Percentiles rank a stretch among this genome's conserved stretches.
These are phyloP conservation scores for Phalaenopsis hybrid DNA, from an alignment of 116 monocot species.

Conservation along the genomic window DNA sequence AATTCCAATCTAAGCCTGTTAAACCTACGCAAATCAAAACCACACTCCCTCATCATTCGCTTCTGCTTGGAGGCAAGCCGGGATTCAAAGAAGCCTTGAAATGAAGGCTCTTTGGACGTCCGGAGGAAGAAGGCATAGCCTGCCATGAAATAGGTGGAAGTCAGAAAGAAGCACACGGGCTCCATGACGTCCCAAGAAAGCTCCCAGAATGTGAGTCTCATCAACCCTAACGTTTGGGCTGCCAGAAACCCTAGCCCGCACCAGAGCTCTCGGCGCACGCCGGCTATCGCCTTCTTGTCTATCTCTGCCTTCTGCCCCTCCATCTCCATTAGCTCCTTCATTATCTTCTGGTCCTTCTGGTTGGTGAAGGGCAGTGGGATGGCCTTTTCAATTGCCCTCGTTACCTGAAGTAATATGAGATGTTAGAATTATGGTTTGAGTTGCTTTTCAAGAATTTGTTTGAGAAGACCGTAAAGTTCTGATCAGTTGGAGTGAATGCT, in stretches of 20 bases:
- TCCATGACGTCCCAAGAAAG: conserved; percentile 40
- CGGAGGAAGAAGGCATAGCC: conserved; percentile 25
- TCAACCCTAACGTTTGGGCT: conserved; percentile 12
- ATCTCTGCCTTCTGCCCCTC: conserved; percentile 20
- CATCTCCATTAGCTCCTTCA: conserved; percentile 14
- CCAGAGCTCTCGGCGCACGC: conserved; percentile 18
- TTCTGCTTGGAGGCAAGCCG: conserved; percentile 28
- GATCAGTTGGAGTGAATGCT: no score
- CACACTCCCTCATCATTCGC: conserved; percentile 16
- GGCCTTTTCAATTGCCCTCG: conserved; percentile 27
- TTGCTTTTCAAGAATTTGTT: no score
- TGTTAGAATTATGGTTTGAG: background rate
- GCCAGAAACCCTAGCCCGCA: conserved; percentile 17
- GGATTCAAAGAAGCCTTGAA: conserved; percentile 20
- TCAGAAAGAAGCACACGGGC: conserved; percentile 27
- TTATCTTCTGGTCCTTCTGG: background rate
- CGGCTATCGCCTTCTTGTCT: conserved; percentile 9
- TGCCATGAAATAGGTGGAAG: conserved; percentile 23
- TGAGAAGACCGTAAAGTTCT: no score
- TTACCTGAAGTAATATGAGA: conserved; percentile 10
- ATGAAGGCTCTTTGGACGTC: conserved; percentile 25
- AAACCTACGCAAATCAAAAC: conserved; percentile 19
- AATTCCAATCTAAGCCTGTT: conserved; percentile 10
- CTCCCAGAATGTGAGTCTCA: conserved; percentile 31
- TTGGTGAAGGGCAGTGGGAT: conserved; percentile 11